These are phyloP conservation scores for Penicillium riverlandense DNA, from an alignment of 495 filamentous ascomycete species.

Conservation along the genomic window DNA sequence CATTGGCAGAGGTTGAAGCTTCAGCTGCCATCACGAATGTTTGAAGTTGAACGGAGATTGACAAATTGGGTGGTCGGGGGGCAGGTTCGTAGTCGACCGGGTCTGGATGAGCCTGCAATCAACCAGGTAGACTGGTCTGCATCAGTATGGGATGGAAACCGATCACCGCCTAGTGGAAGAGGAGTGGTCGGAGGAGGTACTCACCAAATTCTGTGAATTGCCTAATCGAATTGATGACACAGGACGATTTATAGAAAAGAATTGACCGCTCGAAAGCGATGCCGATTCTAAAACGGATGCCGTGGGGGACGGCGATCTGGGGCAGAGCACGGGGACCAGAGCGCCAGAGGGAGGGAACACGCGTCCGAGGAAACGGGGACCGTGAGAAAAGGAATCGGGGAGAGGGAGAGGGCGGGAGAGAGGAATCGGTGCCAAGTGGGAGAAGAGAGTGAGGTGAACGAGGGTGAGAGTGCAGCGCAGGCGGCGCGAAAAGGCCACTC, in stretches of 20 bases:
- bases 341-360: neutral
- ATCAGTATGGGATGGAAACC: slow-evolving; percentile 11
- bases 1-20: slow-evolving; percentile 29
- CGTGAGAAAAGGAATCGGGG: slow-evolving; percentile 3
- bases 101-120: slow-evolving; percentile 12
- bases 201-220: neutral
- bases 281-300: too few relatives aligned
- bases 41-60: neutral
- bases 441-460: slow-evolving; percentile 8
- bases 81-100: neutral
- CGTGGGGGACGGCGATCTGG: neutral
- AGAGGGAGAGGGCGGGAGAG: slow-evolving; percentile 8
- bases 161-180: neutral
- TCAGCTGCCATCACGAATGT: slow-evolving; percentile 41
- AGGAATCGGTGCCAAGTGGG: slow-evolving; percentile 6
- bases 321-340: slow-evolving; percentile 4
- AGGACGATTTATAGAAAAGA: neutral
- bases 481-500: slow-evolving; percentile 20
- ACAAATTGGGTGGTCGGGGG: neutral
- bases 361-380: neutral
- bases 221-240: too few relatives aligned
- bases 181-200: neutral
- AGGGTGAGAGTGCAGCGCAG: slow-evolving; percentile 16
- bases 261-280: neutral
- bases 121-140: slow-evolving; percentile 1